phyloP scores from a whole-genome alignment of 164 flowering plant species.

The Aristolochia contorta region DNA sequence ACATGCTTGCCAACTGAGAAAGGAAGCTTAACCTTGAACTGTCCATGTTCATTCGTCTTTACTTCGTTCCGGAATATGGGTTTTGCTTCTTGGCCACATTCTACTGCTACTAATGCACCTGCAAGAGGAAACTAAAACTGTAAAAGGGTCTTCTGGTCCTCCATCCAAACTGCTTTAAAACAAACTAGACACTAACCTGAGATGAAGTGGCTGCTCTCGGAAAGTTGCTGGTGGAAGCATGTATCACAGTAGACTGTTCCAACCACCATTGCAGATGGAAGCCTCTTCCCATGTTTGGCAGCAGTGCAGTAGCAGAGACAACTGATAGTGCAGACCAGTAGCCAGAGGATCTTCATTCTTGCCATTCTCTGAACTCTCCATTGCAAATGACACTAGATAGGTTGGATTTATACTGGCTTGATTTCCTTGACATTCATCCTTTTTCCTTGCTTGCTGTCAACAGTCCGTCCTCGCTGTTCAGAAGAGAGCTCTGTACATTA shows the following conservation, averaged over 20 bases:
- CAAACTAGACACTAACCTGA: slow-evolving; percentile 37
- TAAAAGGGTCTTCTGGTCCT: neutral
- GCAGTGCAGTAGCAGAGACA: slow-evolving; percentile 18
- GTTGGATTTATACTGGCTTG: slow-evolving; percentile 1
- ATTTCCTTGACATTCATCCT: neutral
- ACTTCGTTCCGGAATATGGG: slow-evolving; percentile 38
- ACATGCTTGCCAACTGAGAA: slow-evolving; percentile 49
- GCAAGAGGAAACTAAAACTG: neutral
- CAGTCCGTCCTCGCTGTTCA: neutral
- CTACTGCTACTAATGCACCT: slow-evolving; percentile 55
- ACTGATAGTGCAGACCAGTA: slow-evolving; percentile 17
- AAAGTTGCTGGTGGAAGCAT: slow-evolving; percentile 45
- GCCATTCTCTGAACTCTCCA: slow-evolving; percentile 6
- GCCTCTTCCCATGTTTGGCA: slow-evolving; percentile 29
- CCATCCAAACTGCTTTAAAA: neutral
- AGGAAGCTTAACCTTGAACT: slow-evolving; percentile 54
- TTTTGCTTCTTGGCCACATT: slow-evolving; percentile 29
- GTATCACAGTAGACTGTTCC: slow-evolving; percentile 84
- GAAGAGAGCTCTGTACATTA: neutral
- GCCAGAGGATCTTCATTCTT: slow-evolving; percentile 20
- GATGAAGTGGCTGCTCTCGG: slow-evolving; percentile 53
- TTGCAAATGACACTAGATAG: neutral
- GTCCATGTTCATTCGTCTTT: slow-evolving; percentile 55
- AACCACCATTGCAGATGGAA: slow-evolving; percentile 51
- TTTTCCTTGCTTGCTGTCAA: neutral